Base-by-base conservation (phyloP, 1,284 basidiomycete species). In the Rhodotorula sp. region DNA sequence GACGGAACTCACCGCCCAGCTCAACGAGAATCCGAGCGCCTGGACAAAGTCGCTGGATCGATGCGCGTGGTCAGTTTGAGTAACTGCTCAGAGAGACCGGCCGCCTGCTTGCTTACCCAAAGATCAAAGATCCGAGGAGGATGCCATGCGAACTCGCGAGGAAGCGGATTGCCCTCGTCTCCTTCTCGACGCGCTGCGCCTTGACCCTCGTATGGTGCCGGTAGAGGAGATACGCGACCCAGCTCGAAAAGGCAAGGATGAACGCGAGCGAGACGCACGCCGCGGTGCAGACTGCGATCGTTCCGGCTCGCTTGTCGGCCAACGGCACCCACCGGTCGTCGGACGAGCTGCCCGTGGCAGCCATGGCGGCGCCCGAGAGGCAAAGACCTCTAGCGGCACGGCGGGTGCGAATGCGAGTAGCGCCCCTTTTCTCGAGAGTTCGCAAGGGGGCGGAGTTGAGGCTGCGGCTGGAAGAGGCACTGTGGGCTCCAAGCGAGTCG, bases 1-100 rank as follows among this genome's bases (percentile, higher is more conserved):
- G 23, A 18, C 4, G 26, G 21, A 6, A 54, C 63, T 39, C 23
- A 64, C 66, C 6, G 51, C 21, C 58, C 47, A 67, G 34, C 66
- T 71, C n/a, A 74, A 14, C 14, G 23, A 8, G 59, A 74, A 74
- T 0, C 67, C 72, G 21, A 66, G 56, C 15, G 67, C 69, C 51
- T 74, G 72, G 0, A 69, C 5, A 0, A 74, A 26, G 21, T 74
- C 71, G 34, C 52, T 10, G 20, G 14, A 34, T 43, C 2, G 21
- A 3, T 5, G 2, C 3, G 23, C 3, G 2, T 7, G 54, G 51
- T 49, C 57, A 29, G 21, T 16, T 34, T 3, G 34, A 34, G 34
- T 21, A 21, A n/a, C 15, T 15, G 47, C 16, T 26, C 5, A 29
- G 29, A 12, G 34, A 21, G 10, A 12, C 4, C 20, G 20, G 1